Evolutionary conservation across 352 stramenopile genomes (phyloP), one percentile per base, ranked within the genome.

Genomic region (Globisporangium recalcitrans): DNA sequence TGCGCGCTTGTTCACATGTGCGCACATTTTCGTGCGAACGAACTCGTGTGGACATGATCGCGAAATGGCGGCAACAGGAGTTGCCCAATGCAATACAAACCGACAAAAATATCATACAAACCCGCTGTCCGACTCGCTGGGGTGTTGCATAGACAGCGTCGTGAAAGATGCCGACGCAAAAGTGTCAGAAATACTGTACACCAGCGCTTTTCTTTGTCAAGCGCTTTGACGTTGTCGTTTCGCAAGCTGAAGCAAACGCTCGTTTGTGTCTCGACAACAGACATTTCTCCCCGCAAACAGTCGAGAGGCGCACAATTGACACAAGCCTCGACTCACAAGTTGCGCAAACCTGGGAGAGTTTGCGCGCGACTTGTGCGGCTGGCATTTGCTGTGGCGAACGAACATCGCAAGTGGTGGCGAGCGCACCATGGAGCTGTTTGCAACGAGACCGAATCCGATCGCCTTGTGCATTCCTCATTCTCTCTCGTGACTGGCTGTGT

Each of bases 211-310:
- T 55, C 32, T 55, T n/a, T 40, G 6, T 38, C 16, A 13, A 40
- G 3, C n/a, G n/a, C n/a, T n/a, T n/a, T n/a, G n/a, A 22, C 26
- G 49, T 40, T 21, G 49, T 55, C 27, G 27, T 5, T 38, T 14
- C 49, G 49, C 27, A 55, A 55, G 49, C 49, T 55, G 49, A 55
- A 55, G 49, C 27, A 55, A 22, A 22, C 38, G 38, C 38, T 46
- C 22, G 38, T 11, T 46, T 46, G 38, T 46, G 38, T 46, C 16
- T 31, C 6, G 6, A 22, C 38, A 22, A 22, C 38, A 46, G 38
- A n/a, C 7, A 21, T 22, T 22, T 46, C n/a, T 6, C 3, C 38
- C 19, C 6, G 16, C 38, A 21, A 46, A 46, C 38, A 46, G 22
- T 21, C 16, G 16, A 46, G 38, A 46, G 22, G 14, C 4, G 7